Conservation (phyloP, 768 basidiomycete species). For the Macrolepiota albuminosa region DNA sequence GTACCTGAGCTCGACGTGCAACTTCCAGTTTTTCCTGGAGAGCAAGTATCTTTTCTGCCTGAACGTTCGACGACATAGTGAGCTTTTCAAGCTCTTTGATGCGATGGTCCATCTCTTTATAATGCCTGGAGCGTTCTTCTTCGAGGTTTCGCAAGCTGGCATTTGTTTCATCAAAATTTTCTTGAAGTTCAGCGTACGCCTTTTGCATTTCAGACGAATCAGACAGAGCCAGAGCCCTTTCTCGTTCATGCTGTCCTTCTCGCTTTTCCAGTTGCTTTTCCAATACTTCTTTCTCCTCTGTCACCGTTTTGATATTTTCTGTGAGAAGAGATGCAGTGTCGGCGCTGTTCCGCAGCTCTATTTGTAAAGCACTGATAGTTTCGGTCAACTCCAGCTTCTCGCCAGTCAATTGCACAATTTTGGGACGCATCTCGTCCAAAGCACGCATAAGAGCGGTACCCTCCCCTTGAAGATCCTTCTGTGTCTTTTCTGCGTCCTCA, state of each 20-base stretch:
- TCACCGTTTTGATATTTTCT: constrained; percentile 48
- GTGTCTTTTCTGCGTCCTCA: constrained; percentile 68
- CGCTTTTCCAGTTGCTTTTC: constrained; percentile 41
- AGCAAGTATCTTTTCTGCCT: constrained; percentile 49
- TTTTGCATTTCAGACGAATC: constrained; percentile 56
- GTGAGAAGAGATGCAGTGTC: constrained; percentile 58
- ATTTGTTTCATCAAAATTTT: constrained; percentile 51
- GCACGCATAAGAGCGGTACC: constrained; percentile 74
- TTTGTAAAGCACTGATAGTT: constrained; percentile 52
- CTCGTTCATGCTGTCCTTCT: constrained; percentile 46
- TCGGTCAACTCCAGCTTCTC: constrained; percentile 67
- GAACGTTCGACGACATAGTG: constrained; percentile 35
- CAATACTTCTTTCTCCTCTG: constrained; percentile 42
- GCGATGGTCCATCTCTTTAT: constrained; percentile 49
- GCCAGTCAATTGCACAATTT: constrained; percentile 77
- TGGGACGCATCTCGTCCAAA: constrained; percentile 82
- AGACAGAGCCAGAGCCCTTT: constrained; percentile 41
- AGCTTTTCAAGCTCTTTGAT: constrained; percentile 58
- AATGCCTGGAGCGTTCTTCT: constrained; percentile 55
- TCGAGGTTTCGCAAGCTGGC: constrained; percentile 57
- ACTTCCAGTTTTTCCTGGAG: constrained; percentile 52
- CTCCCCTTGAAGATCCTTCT: constrained; percentile 71
- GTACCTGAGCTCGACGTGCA: constrained; percentile 32
- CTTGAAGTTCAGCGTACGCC: constrained; percentile 57
- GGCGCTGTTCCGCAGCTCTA: constrained; percentile 51